Base-by-base conservation (phyloP, 257 asterid species). In the Plectranthus barbatus region DNA sequence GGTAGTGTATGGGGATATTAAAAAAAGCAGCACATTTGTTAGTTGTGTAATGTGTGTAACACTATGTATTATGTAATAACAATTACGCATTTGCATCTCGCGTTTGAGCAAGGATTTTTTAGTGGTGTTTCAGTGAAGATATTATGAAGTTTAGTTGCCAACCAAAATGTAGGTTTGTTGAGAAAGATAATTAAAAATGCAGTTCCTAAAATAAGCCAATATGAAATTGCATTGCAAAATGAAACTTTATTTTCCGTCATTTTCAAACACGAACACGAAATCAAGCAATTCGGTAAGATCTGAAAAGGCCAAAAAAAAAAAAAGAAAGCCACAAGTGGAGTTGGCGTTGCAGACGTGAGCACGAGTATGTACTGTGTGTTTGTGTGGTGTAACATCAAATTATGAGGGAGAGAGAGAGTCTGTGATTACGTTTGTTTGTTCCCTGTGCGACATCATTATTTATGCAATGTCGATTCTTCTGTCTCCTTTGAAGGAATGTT, bases 381-480 rank as follows among this genome's bases (percentile, higher is more conserved):
- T 64, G 17, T 50, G 52, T 47, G 2, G 42, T 12, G 68, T 48
- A 17, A 46, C 12, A 46, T 61, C 67, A 46, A 31, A 26, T 58
- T 40, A 18, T 26, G 39, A 11, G 42, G 14, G 60, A 55, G 44
- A 31, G 44, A 55, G 26, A 15, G 26, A 15, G 1, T 9, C 10
- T 34, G 4, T 21, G n/a, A 41, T 26, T 21, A 29, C 21, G 29
- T 24, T 9, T 45, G 18, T 26, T 23, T 68, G 73, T 59, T 49
- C 68, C 68, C 74, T 24, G 62, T 60, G 55, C 68, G 15, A 26
- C 73, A 48, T 68, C 67, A 37, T 21, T 33, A 34, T 46, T 33
- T 56, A 56, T 34, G 67, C 46, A 14, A 8, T 14, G 47, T 57
- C 73, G 21, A 45, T 44, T 31, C 45, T 48, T 36, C 36, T 48